Base-by-base conservation (phyloP, 495 filamentous ascomycete species). In the Trichoderma virens region DNA sequence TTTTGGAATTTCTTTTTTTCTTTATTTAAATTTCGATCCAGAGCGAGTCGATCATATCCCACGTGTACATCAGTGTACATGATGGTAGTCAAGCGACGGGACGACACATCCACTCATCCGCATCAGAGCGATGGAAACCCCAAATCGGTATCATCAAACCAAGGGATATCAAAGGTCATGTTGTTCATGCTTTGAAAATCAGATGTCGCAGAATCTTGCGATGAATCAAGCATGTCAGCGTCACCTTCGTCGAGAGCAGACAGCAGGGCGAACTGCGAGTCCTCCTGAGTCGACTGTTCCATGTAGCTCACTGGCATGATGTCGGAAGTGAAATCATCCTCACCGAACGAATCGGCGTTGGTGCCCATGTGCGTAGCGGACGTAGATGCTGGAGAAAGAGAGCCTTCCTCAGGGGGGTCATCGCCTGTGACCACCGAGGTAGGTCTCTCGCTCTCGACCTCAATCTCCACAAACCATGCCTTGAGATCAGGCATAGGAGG, bases 401-500 rank as follows among this genome's bases (percentile, higher is more conserved):
- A 60, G 59, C 27, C 6, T n/a, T 60, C 1, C 1, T 60, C 32
- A 7, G 27, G 3, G 28, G 16, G 7, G 1, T 34, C 59, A 18
- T 32, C 5, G 25, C 6, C 13, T 13, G 20, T 20, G 20, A 0
- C 45, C 16, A 25, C 16, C 6, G 45, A 51, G 4, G 3, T 5
- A 8, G 45, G 5, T 51, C 16, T 35, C 60, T 78, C 73, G 59
- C 75, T 72, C 39, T 66, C 68, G 14, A 82, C 80, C 18, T 71
- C 82, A 30, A 89, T 82, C 74, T 93, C 86, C 39, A 80, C 76
- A 85, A 96, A 91, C 91, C 91, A 97, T 59, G 82, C 77, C 77
- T 91, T 93, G 66, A 95, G 78, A 64, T 86, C 83, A 30, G 85
- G 80, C 89, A 97, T 97, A 0, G 89, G 74, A 8, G 92, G 92